Base-by-base conservation (phyloP, 345 rosid species). In the thale cress (Arabidopsis thaliana) region DNA sequence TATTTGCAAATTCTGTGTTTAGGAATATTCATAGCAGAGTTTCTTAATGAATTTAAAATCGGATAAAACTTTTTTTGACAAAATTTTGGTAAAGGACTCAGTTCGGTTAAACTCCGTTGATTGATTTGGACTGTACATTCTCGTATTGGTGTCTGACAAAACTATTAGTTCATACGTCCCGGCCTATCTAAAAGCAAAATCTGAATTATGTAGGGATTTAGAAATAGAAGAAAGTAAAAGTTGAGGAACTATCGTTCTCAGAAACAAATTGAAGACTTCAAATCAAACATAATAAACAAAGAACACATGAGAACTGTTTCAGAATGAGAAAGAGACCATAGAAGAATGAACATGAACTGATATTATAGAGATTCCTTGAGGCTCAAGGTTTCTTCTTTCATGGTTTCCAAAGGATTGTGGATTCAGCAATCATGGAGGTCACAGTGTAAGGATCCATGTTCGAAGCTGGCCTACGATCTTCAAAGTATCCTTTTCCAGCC, bases 391-490 rank as follows among this genome's bases (percentile, higher is more conserved):
- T 50, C 44, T 68, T 48, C 42, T 3, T 70, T 79, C 65, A 87
- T 34, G 86, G 87, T 67, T 87, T 85, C 88, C 79, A 79, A 4
- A 87, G 84, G 71, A 92, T 85, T 78, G 96, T 90, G 69, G 88
- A 82, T 76, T 92, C 91, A 23, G 97, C 94, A 12, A 92, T 85
- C 97, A 90, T 87, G 56, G 94, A 88, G 5, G 96, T 86, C 14
- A 90, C 96, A 9, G 85, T 83, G 72, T 92, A 89, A 1, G 97
- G 97, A 80, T 92, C 96, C 97, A 92, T 92, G 87, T 92, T 92
- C 0, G 94, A 92, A 11, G 96, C 86, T 4, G 96, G 97, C 85
- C 97, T 85, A 61, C 97, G 86, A 62, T 92, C 97, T 75, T 90
- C 94, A 38, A 92, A 90, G 81, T 90, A 92, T 8, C 97, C 90